phyloP scores from a whole-genome alignment of 2,329 filamentous ascomycete genomes.

The Teratosphaeria destructans region DNA sequence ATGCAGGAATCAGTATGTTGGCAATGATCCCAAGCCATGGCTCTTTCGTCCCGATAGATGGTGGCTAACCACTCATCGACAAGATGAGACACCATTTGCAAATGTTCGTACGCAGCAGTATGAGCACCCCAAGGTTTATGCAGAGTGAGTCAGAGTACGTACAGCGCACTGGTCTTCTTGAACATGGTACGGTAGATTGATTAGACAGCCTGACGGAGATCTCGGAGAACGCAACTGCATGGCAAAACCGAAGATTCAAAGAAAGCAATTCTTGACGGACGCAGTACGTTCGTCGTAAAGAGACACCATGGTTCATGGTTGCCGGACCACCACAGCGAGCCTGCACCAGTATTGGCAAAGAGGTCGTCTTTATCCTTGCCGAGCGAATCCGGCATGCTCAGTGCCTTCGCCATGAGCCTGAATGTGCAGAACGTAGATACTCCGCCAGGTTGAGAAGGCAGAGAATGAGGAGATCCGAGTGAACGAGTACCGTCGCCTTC shows the following conservation, averaged over 20 bases:
- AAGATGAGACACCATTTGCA: neutral
- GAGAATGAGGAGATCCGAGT: neutral
- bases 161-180: neutral
- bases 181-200: neutral
- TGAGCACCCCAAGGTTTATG: neutral
- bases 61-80: conserved; percentile 2
- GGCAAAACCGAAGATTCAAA: neutral
- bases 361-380: too few species aligned
- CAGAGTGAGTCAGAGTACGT: neutral
- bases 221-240: neutral
- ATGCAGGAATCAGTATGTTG: neutral
- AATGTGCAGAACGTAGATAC: too few species aligned
- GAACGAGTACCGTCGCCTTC: neutral
- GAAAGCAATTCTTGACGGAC: neutral
- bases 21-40: neutral
- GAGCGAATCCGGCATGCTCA: too few species aligned
- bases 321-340: too few species aligned
- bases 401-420: too few species aligned
- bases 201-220: neutral
- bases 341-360: too few species aligned
- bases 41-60: conserved; percentile 1
- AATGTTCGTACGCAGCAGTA: conserved; percentile 1
- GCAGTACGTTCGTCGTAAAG: neutral
- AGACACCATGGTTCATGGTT: too few species aligned
- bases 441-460: neutral